Conservation (phyloP, 225 moss, liverwort and hornwort species). For the Polytrichum commune region DNA sequence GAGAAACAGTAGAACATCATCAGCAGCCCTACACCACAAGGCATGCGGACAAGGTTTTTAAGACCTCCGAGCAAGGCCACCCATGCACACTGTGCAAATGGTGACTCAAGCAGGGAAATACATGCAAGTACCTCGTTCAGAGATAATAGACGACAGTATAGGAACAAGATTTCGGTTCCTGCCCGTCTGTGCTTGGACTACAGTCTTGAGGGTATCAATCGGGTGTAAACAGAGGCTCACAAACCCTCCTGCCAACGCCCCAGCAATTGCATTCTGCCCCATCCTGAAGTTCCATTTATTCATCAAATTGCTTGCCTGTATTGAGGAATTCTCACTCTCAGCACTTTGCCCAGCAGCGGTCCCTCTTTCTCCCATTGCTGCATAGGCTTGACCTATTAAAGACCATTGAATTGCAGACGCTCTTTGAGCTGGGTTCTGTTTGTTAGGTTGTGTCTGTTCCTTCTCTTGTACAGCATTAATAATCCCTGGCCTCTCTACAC, state of each 20-base stretch:
- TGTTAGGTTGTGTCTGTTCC: not conserved
- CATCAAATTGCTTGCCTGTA: conserved; percentile 5
- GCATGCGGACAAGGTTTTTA: too few relatives aligned
- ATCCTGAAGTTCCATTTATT: conserved; percentile 56
- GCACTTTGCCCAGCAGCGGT: not conserved
- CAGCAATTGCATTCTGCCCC: conserved; percentile 61
- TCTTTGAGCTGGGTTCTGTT: conserved; percentile 5
- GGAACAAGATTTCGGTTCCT: conserved; percentile 51
- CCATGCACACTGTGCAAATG: too few relatives aligned
- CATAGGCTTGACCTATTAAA: conserved; percentile 15
- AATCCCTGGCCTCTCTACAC: not conserved
- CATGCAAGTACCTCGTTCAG: conserved; percentile 33
- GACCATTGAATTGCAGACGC: conserved; percentile 24
- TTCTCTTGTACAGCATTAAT: conserved; percentile 3
- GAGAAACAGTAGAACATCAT: too few relatives aligned
- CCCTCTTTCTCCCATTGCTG: conserved; percentile 17
- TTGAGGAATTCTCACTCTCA: not conserved
- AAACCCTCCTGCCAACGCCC: conserved; percentile 52
- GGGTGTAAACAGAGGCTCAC: conserved; percentile 65
- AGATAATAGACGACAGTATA: conserved; percentile 51
- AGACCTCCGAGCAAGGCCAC: too few relatives aligned
- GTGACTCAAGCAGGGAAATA: not conserved
- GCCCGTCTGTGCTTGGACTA: conserved; percentile 59
- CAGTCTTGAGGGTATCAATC: conserved; percentile 56
- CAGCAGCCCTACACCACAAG: too few relatives aligned